These are phyloP conservation scores for Malassezia psittaci DNA, from an alignment of 1,284 basidiomycete genomes.

Conservation along the genomic window DNA sequence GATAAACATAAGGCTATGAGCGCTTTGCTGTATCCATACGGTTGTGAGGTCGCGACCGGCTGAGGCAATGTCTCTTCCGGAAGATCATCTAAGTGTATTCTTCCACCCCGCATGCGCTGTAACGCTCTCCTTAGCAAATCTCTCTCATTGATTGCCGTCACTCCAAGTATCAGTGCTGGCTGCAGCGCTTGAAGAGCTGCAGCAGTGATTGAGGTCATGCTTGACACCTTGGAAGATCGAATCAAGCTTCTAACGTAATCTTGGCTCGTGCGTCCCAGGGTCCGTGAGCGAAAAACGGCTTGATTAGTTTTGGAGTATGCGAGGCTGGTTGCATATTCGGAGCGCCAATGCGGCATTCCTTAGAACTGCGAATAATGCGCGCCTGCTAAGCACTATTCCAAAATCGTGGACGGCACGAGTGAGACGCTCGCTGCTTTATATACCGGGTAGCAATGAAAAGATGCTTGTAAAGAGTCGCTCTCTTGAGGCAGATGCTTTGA, in stretches of 20 bases:
- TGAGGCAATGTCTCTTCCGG: constrained; percentile 1
- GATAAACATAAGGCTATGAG: constrained; percentile 2
- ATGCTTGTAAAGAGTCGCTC: constrained; percentile 37
- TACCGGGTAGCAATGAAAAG: constrained; percentile 39
- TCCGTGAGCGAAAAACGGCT: background rate
- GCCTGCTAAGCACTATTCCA: background rate
- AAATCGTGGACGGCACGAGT: background rate
- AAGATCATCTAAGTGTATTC: constrained; percentile 3
- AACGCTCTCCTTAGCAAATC: background rate
- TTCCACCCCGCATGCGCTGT: background rate
- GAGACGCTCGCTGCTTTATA: constrained; percentile 28
- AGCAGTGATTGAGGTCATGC: background rate
- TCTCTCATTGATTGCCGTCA: background rate
- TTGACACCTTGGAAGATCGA: background rate
- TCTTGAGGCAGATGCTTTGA: constrained; percentile 31
- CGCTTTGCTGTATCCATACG: background rate
- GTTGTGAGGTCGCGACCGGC: constrained; percentile 10
- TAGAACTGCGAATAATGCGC: background rate
- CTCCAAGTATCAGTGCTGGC: background rate
- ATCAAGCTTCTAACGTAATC: background rate
- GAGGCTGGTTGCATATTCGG: too few species aligned
- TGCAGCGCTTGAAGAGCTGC: background rate
- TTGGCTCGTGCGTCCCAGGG: background rate
- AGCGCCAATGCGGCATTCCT: too few species aligned
- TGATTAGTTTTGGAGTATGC: too few species aligned